These are phyloP conservation scores for Kodamaea lidongshanica DNA, from an alignment of 805 yeast species.

Conservation along the genomic window DNA sequence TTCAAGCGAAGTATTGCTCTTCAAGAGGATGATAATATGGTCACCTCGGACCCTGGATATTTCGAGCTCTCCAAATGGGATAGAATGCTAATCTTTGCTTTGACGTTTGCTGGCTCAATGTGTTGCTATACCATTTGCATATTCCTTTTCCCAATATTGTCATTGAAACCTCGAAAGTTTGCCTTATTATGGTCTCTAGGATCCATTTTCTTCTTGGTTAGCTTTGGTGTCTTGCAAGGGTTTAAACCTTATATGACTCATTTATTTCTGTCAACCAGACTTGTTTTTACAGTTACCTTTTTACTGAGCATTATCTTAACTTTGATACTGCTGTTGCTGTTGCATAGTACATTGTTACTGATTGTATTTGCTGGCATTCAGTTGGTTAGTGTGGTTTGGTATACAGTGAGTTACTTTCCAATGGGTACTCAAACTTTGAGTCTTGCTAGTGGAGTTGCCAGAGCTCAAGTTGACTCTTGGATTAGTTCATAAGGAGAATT, in stretches of 20 bases:
- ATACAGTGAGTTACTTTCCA: constrained; percentile 44
- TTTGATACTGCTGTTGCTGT: constrained; percentile 29
- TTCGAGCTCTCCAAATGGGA: constrained; percentile 42
- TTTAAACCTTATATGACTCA: constrained; percentile 35
- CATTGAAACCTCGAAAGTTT: constrained; percentile 39
- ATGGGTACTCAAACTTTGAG: constrained; percentile 40
- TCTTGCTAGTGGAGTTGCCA: constrained; percentile 38
- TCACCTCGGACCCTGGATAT: constrained; percentile 39
- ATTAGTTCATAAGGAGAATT: constrained; percentile 22
- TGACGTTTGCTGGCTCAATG: constrained; percentile 38
- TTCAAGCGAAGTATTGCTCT: constrained; percentile 32
- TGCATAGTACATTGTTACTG: constrained; percentile 33
- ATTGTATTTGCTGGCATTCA: constrained; percentile 38
- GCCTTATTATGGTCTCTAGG: constrained; percentile 45
- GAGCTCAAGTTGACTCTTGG: constrained; percentile 41
- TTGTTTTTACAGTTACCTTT: constrained; percentile 34
- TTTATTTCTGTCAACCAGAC: constrained; percentile 36
- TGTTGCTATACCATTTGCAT: constrained; percentile 39
- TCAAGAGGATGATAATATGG: constrained; percentile 38
- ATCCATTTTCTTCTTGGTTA: constrained; percentile 39
- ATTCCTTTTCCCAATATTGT: constrained; percentile 37
- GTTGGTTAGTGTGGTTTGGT: constrained; percentile 38
- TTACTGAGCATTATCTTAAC: constrained; percentile 36
- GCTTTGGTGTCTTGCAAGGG: constrained; percentile 43
- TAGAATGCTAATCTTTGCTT: constrained; percentile 39